Evolutionary conservation across 495 filamentous ascomycete species (phyloP).

Genomic region (Geoglossum glabrum): DNA sequence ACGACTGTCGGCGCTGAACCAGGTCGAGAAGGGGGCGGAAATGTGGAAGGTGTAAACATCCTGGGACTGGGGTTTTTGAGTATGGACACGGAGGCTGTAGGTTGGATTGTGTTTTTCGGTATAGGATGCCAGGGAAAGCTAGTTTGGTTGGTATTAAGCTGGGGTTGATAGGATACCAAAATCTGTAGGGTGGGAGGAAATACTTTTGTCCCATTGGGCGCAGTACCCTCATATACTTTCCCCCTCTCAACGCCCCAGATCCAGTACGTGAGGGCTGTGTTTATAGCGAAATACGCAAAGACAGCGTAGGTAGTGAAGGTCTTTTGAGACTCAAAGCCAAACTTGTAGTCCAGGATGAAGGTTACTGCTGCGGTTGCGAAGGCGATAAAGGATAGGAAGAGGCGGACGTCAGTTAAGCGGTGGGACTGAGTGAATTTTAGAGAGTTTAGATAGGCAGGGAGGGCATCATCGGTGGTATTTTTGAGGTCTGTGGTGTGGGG

Average conservation of each 20-base stretch:
- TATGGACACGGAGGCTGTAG: conserved; percentile 52
- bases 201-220: conserved; percentile 18
- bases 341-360: conserved; percentile 78
- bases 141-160: background rate
- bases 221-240: conserved; percentile 48
- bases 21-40: conserved; percentile 53
- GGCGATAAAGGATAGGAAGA: conserved; percentile 63
- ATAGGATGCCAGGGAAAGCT: conserved; percentile 48
- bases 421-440: conserved; percentile 69
- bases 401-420: conserved; percentile 58
- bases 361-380: conserved; percentile 59
- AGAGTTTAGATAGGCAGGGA: conserved; percentile 75
- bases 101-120: conserved; percentile 57
- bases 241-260: conserved; percentile 69
- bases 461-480: conserved; percentile 85
- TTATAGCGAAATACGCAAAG: conserved; percentile 56
- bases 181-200: conserved; percentile 4
- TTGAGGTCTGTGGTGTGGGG: conserved; percentile 50
- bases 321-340: conserved; percentile 73
- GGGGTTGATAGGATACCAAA: background rate
- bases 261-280: conserved; percentile 66
- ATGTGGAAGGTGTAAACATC: conserved; percentile 26
- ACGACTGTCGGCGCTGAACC: conserved; percentile 66
- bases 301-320: conserved; percentile 57
- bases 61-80: conserved; percentile 23